A percentile compares a stretch with the other conserved stretches of the same genome.
These are phyloP conservation scores for Malus orientalis DNA, from an alignment of 306 rosid species.

Conservation along the genomic window DNA sequence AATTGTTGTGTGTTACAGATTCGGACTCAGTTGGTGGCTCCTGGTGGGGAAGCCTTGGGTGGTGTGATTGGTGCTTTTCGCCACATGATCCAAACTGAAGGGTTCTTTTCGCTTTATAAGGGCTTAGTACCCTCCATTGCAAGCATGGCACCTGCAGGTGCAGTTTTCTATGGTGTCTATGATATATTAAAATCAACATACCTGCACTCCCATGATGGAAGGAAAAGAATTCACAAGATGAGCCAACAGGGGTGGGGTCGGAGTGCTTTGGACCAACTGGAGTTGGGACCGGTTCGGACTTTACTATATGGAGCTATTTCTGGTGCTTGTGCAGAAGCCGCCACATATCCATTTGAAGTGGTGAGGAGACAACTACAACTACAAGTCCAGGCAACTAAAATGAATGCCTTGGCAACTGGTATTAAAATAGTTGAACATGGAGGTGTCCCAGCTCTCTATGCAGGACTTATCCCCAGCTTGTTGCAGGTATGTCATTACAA, in stretches of 20 bases:
- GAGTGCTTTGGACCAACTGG: constrained; percentile 85
- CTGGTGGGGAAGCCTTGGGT: constrained; percentile 93
- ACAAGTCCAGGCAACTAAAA: constrained; percentile 70
- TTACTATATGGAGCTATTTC: constrained; percentile 83
- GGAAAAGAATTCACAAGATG: constrained; percentile 63
- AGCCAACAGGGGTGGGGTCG: constrained; percentile 53
- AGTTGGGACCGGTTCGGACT: constrained; percentile 83
- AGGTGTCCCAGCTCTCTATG: constrained; percentile 82
- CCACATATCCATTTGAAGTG: constrained; percentile 93
- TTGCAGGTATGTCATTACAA: constrained; percentile 56
- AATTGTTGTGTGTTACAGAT: constrained; percentile 43
- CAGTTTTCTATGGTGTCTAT: constrained; percentile 90
- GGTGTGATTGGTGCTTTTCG: constrained; percentile 84
- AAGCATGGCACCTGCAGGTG: constrained; percentile 97
- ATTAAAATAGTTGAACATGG: constrained; percentile 71
- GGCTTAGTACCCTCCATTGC: constrained; percentile 86
- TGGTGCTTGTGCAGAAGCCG: constrained; percentile 97
- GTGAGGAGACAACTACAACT: constrained; percentile 85
- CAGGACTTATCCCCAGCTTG: constrained; percentile 95
- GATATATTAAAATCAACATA: constrained; percentile 78
- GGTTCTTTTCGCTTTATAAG: constrained; percentile 87
- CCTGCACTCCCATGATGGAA: constrained; percentile 87
- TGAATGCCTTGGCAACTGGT: constrained; percentile 76
- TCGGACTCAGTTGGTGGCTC: constrained; percentile 90
- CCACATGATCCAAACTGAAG: constrained; percentile 85